Conservation (phyloP, 306 rosid species). For the Castanea sativa region DNA sequence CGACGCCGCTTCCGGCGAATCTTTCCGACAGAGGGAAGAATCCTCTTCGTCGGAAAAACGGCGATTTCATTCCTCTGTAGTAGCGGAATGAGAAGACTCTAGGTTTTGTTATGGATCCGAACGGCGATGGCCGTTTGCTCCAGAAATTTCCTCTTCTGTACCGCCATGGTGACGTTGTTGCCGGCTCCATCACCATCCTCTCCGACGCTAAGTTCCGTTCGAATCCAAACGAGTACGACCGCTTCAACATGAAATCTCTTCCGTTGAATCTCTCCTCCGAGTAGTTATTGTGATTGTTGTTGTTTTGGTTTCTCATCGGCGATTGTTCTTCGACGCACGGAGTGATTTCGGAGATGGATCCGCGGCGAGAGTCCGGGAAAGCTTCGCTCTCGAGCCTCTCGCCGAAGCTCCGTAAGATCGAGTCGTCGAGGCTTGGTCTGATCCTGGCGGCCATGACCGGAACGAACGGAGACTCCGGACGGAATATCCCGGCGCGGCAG, state of each 20-base stretch:
- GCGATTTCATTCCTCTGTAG: conserved; percentile 86
- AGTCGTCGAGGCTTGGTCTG: conserved; percentile 73
- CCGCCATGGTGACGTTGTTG: conserved; percentile 78
- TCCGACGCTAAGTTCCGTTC: conserved; percentile 71
- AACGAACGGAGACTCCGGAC: conserved; percentile 73
- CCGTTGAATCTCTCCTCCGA: conserved; percentile 49
- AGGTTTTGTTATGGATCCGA: conserved; percentile 66
- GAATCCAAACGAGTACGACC: conserved; percentile 89
- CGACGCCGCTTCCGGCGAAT: conserved; percentile 43
- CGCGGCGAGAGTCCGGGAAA: background rate
- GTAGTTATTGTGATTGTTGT: background rate
- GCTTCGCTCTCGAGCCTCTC: conserved; percentile 45
- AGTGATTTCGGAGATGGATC: conserved; percentile 54
- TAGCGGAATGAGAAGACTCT: conserved; percentile 77
- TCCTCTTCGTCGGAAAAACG: conserved; percentile 75
- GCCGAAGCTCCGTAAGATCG: conserved; percentile 43
- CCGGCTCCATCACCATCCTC: conserved; percentile 73
- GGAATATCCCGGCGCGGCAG: conserved; percentile 81
- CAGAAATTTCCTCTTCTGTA: conserved; percentile 69
- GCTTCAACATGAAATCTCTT: conserved; percentile 65
- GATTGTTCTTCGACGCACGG: conserved; percentile 62
- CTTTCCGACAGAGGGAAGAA: conserved; percentile 83
- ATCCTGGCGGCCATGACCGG: conserved; percentile 91
- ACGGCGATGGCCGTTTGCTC: conserved; percentile 83
- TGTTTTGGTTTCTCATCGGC: conserved; percentile 24